Base-by-base conservation (phyloP, 176 grass and related monocot genomes). In the Miscanthus lutarioriparius region DNA sequence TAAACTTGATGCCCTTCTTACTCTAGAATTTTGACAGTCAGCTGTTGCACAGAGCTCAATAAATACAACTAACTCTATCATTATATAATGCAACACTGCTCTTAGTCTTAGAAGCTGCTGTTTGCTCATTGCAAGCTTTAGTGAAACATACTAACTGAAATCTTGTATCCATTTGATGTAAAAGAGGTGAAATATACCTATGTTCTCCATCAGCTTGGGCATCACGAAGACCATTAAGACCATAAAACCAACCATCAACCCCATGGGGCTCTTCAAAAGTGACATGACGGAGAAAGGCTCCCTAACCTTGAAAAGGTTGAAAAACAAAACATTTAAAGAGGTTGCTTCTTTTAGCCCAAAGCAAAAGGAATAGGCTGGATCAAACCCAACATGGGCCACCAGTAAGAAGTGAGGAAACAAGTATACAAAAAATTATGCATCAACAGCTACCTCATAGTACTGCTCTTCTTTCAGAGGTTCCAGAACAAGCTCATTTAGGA, bases 191-290 rank as follows among this genome's bases (percentile, higher is more conserved):
- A 75, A 64, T 38, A 8, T 89, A 96, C 94, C 94, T 75, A 99
- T 93, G 77, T 83, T 91, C 39, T 96, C 96, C 93, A 94, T 94
- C 90, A 99, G 87, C 83, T 96, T 99, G 80, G 97, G 97, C 88
- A 99, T 91, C 20, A 94, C 76, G 0, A 99, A 89, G 40, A 99
- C 90, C 84, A 99, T 87, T 83, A 99, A 66, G 69, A 99, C 80
- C 91, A 94, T 96, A 81, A 96, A 96, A 76, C 97, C 97, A 0
- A 96, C 74, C 93, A 99, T 96, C 45, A 99, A 82, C 37, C 97
- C 97, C 97, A 99, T 99, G 9, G 97, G 97, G 61, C 97, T 99
- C 91, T 99, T 99, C 86, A 99, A 49, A 70, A 99, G 64, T 62
- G 93, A 92, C 93, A 96, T 80, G 59, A 99, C 30, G 19, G 94